Evolutionary conservation across 2,329 filamentous ascomycete species (phyloP).

Genomic region (Ceratocystis cubensis): DNA sequence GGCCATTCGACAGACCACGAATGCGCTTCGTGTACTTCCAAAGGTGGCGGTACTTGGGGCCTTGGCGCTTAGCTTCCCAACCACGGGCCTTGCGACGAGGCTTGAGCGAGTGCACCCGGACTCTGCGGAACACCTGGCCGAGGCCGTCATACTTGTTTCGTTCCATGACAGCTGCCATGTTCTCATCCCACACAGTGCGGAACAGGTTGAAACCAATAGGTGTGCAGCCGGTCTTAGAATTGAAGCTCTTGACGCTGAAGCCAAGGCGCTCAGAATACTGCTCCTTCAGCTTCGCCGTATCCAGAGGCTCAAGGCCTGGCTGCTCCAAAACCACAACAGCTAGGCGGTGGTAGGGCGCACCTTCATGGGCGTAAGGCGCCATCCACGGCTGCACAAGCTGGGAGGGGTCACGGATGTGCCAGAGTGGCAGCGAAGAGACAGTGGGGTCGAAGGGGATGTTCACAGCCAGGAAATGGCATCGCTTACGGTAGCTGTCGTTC

Average conservation of each 20-base stretch:
- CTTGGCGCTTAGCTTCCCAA: constrained; percentile 54
- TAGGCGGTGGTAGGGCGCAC: constrained; percentile 79
- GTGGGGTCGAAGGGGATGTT: constrained; percentile 44
- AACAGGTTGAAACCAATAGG: constrained; percentile 80
- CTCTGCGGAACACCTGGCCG: constrained; percentile 73
- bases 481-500: constrained; percentile 61
- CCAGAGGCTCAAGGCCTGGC: constrained; percentile 44
- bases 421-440: constrained; percentile 51
- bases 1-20: constrained; percentile 33
- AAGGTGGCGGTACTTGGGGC: constrained; percentile 51
- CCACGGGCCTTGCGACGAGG: constrained; percentile 47
- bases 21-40: constrained; percentile 55
- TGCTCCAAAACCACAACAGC: constrained; percentile 78
- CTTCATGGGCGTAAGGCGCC: constrained; percentile 78
- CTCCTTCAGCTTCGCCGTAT: constrained; percentile 45
- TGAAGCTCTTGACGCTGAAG: constrained; percentile 65
- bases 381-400: constrained; percentile 72
- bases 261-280: constrained; percentile 44
- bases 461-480: constrained; percentile 76
- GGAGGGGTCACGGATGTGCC: constrained; percentile 43
- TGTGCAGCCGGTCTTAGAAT: constrained; percentile 53
- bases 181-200: constrained; percentile 79
- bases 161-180: constrained; percentile 76
- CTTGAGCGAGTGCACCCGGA: constrained; percentile 59
- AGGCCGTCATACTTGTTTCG: constrained; percentile 61